Evolutionary conservation across 1,139 yeast species (phyloP).

Genomic region (Eremothecium sinecaudum): DNA sequence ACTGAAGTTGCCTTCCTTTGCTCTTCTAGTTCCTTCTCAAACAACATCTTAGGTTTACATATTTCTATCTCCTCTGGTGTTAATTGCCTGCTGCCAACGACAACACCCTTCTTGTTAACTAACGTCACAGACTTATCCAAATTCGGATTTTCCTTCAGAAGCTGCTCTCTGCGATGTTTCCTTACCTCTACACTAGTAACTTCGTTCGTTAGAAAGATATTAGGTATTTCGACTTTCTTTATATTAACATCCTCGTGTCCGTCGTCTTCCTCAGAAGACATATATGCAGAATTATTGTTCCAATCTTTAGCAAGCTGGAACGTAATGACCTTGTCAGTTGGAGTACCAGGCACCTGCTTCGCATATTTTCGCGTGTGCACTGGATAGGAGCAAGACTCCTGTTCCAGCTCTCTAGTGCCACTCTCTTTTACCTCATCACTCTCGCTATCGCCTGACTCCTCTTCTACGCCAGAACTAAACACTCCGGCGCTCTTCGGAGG

Average conservation of each 20-base stretch:
- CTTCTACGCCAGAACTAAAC: background rate
- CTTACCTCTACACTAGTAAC: slow-evolving; percentile 13
- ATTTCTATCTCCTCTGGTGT: slow-evolving; percentile 14
- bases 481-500: slow-evolving; percentile 13
- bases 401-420: too few relatives aligned
- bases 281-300: slow-evolving; percentile 15
- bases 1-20: slow-evolving; percentile 3
- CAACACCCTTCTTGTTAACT: slow-evolving; percentile 19
- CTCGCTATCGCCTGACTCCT: background rate
- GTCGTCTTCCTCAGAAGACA: slow-evolving; percentile 9
- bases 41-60: slow-evolving; percentile 19
- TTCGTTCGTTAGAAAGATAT: slow-evolving; percentile 20
- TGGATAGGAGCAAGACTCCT: background rate
- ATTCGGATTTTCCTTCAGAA: slow-evolving; percentile 18
- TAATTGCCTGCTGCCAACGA: slow-evolving; percentile 12
- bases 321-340: slow-evolving; percentile 23
- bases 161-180: slow-evolving; percentile 11
- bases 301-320: slow-evolving; percentile 18
- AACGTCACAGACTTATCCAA: slow-evolving; percentile 18
- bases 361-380: slow-evolving; percentile 6
- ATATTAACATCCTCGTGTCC: slow-evolving; percentile 10
- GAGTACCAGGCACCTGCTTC: slow-evolving; percentile 21
- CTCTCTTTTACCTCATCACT: background rate
- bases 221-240: slow-evolving; percentile 8
- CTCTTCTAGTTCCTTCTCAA: slow-evolving; percentile 14